phyloP scores from a whole-genome alignment of 352 stramenopile genomes.

The Pythium biforme region DNA sequence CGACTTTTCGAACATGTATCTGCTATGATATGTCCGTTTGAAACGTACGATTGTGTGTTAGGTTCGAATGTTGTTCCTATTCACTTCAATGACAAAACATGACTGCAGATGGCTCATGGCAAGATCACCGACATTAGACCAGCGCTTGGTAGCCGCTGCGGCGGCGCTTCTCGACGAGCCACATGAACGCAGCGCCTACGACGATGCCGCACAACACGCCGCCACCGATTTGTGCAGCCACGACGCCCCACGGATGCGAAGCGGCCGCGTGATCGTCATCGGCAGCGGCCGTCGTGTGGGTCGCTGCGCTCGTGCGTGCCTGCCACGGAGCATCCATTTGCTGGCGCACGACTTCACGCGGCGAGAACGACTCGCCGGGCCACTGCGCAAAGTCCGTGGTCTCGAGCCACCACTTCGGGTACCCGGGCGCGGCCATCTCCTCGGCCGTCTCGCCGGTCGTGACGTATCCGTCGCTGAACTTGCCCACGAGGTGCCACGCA shows the following conservation, averaged over 20 bases:
- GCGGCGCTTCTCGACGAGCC: slow-evolving; percentile 20
- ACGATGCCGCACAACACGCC: slow-evolving; percentile 18
- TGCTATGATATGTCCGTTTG: too few relatives aligned
- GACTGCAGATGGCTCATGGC: not conserved
- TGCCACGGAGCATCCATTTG: slow-evolving; percentile 20
- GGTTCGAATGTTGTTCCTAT: not conserved
- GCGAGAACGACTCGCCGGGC: slow-evolving; percentile 41
- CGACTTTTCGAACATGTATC: not conserved
- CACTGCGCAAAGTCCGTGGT: slow-evolving; percentile 43
- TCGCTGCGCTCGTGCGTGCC: not conserved
- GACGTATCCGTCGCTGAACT: slow-evolving; percentile 59
- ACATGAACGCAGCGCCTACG: slow-evolving; percentile 21
- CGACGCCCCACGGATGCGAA: not conserved
- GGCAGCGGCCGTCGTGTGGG: not conserved
- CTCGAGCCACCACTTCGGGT: slow-evolving; percentile 48
- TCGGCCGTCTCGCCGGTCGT: slow-evolving; percentile 43
- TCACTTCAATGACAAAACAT: slow-evolving; percentile 1
- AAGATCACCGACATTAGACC: slow-evolving; percentile 13
- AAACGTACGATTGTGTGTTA: too few relatives aligned
- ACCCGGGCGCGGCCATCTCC: slow-evolving; percentile 45
- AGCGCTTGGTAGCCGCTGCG: slow-evolving; percentile 23
- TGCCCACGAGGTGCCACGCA: slow-evolving; percentile 47
- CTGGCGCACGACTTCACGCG: slow-evolving; percentile 25
- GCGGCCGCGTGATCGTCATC: not conserved
- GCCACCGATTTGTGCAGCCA: slow-evolving; percentile 17